phyloP scores from a whole-genome alignment of 495 filamentous ascomycete genomes.

The Aspergillus conjunctus region DNA sequence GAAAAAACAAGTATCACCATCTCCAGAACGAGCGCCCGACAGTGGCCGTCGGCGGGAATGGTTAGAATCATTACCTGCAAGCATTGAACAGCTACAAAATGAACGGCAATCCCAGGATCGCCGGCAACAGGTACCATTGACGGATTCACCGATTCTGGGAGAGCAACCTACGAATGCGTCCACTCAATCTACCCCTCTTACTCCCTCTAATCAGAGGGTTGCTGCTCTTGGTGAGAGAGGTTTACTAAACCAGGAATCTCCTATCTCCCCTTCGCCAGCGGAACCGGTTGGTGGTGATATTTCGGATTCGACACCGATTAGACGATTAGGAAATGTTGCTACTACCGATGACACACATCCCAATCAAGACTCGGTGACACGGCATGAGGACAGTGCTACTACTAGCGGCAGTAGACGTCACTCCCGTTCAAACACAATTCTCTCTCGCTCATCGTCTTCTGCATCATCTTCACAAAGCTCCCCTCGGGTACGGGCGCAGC shows the following conservation, averaged over 20 bases:
- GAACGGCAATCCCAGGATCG: slow-evolving; percentile 31
- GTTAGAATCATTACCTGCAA: slow-evolving; percentile 32
- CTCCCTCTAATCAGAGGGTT: slow-evolving; percentile 19
- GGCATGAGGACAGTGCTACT: slow-evolving; percentile 13
- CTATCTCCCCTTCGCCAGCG: slow-evolving; percentile 42
- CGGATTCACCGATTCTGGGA: slow-evolving; percentile 12
- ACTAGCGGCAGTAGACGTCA: slow-evolving; percentile 26
- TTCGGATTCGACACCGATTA: slow-evolving; percentile 34
- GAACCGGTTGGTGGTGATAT: slow-evolving; percentile 41
- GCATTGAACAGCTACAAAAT: slow-evolving; percentile 36
- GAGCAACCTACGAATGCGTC: slow-evolving; percentile 16
- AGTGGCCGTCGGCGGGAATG: slow-evolving; percentile 27
- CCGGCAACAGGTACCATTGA: slow-evolving; percentile 11
- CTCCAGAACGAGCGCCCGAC: slow-evolving; percentile 21
- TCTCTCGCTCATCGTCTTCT: slow-evolving; percentile 45
- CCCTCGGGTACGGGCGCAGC: slow-evolving; percentile 47
- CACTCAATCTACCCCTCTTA: slow-evolving; percentile 13
- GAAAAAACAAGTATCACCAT: slow-evolving; percentile 15
- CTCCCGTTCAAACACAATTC: slow-evolving; percentile 47
- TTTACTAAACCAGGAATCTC: slow-evolving; percentile 40
- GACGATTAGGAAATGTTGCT: slow-evolving; percentile 29
- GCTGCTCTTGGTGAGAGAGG: slow-evolving; percentile 31
- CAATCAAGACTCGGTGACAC: slow-evolving; percentile 20
- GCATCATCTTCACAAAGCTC: slow-evolving; percentile 49
- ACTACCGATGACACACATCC: slow-evolving; percentile 21